Percentiles rank a stretch among this genome's conserved stretches.
Conservation (phyloP, 139 green algal genomes). For the Micromonas commoda region DNA sequence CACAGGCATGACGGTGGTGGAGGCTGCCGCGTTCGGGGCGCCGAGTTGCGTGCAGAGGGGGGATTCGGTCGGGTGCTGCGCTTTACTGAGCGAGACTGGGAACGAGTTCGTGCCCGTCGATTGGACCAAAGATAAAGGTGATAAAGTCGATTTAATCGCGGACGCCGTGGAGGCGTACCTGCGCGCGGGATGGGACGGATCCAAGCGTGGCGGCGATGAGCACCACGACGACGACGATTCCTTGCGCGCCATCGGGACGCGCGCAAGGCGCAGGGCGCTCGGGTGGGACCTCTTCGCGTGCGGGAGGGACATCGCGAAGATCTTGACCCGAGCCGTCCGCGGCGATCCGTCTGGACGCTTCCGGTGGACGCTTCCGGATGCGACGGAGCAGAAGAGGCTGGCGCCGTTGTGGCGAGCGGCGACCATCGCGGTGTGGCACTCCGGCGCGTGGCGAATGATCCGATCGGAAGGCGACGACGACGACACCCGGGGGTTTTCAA, state of each 20-base stretch:
- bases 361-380: neutral
- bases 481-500: too few species aligned
- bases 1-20: constrained; percentile 81
- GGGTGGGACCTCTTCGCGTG: neutral
- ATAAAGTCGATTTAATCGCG: neutral
- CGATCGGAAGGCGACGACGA: neutral
- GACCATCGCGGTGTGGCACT: neutral
- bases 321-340: neutral
- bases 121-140: neutral
- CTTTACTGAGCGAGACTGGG: neutral
- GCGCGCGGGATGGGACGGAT: too few species aligned
- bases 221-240: neutral
- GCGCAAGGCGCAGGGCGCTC: neutral
- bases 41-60: constrained; percentile 5
- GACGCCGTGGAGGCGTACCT: neutral
- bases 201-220: too few species aligned
- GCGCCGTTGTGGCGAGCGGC: neutral
- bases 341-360: too few species aligned
- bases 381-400: neutral
- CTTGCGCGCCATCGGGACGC: neutral
- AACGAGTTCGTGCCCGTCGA: neutral
- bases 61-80: neutral
- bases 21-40: constrained; percentile 66
- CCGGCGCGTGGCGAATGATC: neutral
- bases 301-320: neutral